Evolutionary conservation across 768 basidiomycete genomes (phyloP), one percentile per base, ranked within the genome.

Genomic region (Mycena indigotica): DNA sequence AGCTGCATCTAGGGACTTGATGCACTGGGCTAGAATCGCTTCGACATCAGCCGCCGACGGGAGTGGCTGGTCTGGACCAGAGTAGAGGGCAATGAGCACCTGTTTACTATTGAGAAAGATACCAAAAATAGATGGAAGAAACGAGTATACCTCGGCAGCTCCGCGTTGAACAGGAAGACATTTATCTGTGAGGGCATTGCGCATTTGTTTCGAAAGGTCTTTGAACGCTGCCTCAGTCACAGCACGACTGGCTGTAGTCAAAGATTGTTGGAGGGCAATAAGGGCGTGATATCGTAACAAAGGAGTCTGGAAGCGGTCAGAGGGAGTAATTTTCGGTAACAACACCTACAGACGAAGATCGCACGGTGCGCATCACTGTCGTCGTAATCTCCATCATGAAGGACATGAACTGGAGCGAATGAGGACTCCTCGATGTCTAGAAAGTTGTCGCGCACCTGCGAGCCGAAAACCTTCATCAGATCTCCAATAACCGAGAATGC

Each of bases 401-500:
- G 0, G 95, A 97, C 95, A 98, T 96, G 69, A 95, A 86, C 93
- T 98, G 30, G 16, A 58, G 39, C 23, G n/a, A 21, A 48, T 56
- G 28, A 59, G 52, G 5, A 26, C 13, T 30, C 17, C 25, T 3
- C 5, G n/a, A 15, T 29, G 2, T 32, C 28, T 13, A 8, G 23
- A 28, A n/a, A 30, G 23, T 40, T 44, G n/a, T 41, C 16, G 66
- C 87, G 54, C 68, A 91, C 94, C 76, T 97, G 91, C 4, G 87
- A 79, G 4, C 96, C 96, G 67, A 88, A 91, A 5, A 77, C 77
- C 25, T 76, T 82, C 91, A 98, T 98, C 6, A 98, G 72, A 69
- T 96, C 93, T 3, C 94, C 95, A 23, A 95, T 84, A 58, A 89
- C 88, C 60, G 87, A 91, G 68, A 94, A 86, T 3, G 91, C 87